Evolutionary conservation across 2,329 filamentous ascomycete species (phyloP).

Genomic region (Fusarium pseudograminearum): DNA sequence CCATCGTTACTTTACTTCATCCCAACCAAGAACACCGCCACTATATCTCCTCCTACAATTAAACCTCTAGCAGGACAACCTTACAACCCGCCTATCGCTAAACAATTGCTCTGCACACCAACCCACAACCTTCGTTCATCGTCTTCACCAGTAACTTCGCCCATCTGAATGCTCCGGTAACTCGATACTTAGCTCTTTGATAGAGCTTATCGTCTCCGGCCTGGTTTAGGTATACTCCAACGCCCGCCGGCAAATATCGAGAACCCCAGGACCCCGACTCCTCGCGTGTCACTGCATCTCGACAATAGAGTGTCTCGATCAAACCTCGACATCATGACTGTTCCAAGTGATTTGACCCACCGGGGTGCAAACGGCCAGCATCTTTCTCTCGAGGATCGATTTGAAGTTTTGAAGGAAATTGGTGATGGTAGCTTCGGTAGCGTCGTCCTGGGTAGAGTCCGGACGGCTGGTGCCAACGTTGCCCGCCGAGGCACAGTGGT

Average conservation of each 20-base stretch:
- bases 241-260: constrained; percentile 33
- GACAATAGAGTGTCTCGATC: constrained; percentile 35
- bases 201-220: constrained; percentile 49
- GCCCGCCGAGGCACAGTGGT: constrained; percentile 93
- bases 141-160: constrained; percentile 24
- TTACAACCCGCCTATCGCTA: constrained; percentile 11
- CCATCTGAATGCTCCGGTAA: constrained; percentile 55
- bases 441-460: constrained; percentile 90
- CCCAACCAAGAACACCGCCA: constrained; percentile 6
- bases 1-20: constrained; percentile 19
- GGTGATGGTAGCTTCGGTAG: constrained; percentile 99
- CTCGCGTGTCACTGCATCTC: constrained; percentile 34
- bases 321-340: constrained; percentile 72
- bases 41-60: constrained; percentile 8
- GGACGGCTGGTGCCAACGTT: constrained; percentile 88
- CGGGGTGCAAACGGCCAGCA: constrained; percentile 71
- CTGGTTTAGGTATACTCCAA: constrained; percentile 46
- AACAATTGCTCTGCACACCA: constrained; percentile 27
- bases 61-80: constrained; percentile 13
- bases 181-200: constrained; percentile 51
- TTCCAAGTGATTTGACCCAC: constrained; percentile 78
- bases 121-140: constrained; percentile 25
- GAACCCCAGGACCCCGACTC: constrained; percentile 38
- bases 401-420: constrained; percentile 97
- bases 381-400: constrained; percentile 87